Percentiles rank a stretch among this genome's conserved stretches.
Evolutionary conservation across 2,329 filamentous ascomycete species (phyloP).

Genomic region (Scopulariopsis brevicaulis): DNA sequence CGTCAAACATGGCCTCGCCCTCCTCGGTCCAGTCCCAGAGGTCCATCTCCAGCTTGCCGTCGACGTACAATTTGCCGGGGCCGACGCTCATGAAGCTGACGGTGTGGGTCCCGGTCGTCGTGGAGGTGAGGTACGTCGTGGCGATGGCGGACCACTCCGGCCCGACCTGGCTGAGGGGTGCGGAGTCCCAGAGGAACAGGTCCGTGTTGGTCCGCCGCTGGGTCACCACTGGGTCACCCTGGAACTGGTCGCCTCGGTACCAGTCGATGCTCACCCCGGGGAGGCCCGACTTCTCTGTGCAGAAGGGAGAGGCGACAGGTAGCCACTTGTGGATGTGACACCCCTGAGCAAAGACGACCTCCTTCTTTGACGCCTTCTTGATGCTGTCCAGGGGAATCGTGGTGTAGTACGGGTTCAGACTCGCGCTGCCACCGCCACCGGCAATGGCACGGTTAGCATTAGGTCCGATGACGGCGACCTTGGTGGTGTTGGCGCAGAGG

Average conservation of each 20-base stretch:
- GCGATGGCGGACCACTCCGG: constrained; percentile 54
- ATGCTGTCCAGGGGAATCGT: constrained; percentile 55
- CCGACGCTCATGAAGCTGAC: constrained; percentile 59
- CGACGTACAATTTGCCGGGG: constrained; percentile 47
- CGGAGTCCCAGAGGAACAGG: constrained; percentile 61
- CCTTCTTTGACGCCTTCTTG: constrained; percentile 35
- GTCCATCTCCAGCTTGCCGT: constrained; percentile 49
- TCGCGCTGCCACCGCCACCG: constrained; percentile 57
- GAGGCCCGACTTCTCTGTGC: constrained; percentile 42
- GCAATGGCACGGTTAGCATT: constrained; percentile 57
- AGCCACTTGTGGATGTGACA: constrained; percentile 57
- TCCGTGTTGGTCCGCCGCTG: constrained; percentile 53
- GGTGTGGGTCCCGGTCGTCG: constrained; percentile 48
- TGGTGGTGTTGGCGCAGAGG: constrained; percentile 40
- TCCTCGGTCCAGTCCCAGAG: constrained; percentile 61
- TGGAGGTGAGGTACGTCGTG: constrained; percentile 47
- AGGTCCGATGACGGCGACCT: constrained; percentile 54
- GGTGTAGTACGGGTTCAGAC: constrained; percentile 57
- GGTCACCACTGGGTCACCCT: constrained; percentile 41
- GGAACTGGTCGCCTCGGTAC: constrained; percentile 51
- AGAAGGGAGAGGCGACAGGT: constrained; percentile 48
- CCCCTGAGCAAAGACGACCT: constrained; percentile 48
- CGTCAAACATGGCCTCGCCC: constrained; percentile 61
- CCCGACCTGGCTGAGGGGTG: constrained; percentile 45
- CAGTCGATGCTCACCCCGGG: constrained; percentile 54